Conservation (phyloP, 140 eudicot genomes). For the Bidens hawaiensis region DNA sequence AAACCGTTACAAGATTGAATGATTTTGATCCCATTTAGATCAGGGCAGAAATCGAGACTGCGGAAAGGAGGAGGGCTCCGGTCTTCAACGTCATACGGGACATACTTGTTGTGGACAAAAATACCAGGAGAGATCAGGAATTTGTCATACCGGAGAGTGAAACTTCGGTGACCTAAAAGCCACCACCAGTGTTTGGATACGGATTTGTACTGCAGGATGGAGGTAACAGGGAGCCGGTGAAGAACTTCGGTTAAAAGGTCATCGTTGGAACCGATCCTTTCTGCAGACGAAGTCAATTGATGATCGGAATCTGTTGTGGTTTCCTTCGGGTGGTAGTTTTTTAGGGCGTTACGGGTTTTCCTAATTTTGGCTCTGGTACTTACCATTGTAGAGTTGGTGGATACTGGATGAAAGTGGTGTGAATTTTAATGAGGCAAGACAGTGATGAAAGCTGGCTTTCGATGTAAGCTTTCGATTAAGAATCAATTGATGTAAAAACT, state of each 20-base stretch:
- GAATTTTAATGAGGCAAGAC: too few relatives aligned
- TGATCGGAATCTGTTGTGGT: background rate
- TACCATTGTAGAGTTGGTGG: too few relatives aligned
- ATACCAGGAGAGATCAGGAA: background rate
- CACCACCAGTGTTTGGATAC: constrained; percentile 30
- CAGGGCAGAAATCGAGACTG: constrained; percentile 15
- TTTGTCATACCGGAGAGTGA: background rate
- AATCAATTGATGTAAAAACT: too few relatives aligned
- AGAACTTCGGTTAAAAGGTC: constrained; percentile 21
- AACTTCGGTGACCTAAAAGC: constrained; percentile 7
- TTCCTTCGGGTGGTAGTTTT: too few relatives aligned
- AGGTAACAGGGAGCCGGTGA: constrained; percentile 7
- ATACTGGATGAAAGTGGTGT: too few relatives aligned
- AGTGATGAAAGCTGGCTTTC: too few relatives aligned
- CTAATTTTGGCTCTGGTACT: too few relatives aligned
- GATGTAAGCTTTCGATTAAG: too few relatives aligned
- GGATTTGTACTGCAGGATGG: constrained; percentile 15
- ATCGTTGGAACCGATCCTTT: constrained; percentile 9
- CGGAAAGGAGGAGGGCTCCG: constrained; percentile 9
- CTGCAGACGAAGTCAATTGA: background rate
- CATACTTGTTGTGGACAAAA: background rate
- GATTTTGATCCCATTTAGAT: constrained; percentile 11
- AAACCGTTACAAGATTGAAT: constrained; percentile 40
- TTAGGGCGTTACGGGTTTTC: too few relatives aligned
- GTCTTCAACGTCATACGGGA: constrained; percentile 11